Conservation (phyloP, 176 grass and related monocot species). For the Poa pratensis region DNA sequence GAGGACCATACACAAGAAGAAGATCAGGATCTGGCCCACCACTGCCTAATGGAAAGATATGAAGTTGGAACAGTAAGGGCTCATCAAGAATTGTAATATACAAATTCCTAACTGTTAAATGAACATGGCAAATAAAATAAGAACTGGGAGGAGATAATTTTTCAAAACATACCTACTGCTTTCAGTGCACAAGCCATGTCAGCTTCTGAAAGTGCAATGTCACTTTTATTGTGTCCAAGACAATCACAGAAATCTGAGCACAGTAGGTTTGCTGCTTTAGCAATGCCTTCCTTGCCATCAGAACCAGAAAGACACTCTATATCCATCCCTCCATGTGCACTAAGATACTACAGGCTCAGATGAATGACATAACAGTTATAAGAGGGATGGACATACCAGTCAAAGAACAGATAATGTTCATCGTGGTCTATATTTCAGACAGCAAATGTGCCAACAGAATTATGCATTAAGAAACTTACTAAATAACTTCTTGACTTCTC, state of each 20-base stretch:
- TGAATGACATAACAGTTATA: constrained; percentile 27
- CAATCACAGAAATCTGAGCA: constrained; percentile 43
- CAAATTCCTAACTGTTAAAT: constrained; percentile 9
- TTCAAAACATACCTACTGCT: constrained; percentile 57
- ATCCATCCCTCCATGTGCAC: constrained; percentile 44
- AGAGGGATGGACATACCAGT: constrained; percentile 7
- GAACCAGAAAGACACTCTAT: constrained; percentile 69
- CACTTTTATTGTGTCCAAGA: constrained; percentile 12
- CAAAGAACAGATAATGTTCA: neutral
- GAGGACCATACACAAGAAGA: constrained; percentile 74
- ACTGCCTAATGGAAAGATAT: constrained; percentile 50
- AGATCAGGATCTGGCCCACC: constrained; percentile 72
- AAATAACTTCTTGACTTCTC: constrained; percentile 23
- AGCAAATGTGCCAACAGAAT: constrained; percentile 34
- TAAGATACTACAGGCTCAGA: constrained; percentile 53
- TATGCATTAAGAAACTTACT: constrained; percentile 49
- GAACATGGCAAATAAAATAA: neutral
- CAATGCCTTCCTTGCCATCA: constrained; percentile 80
- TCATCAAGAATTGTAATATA: constrained; percentile 17
- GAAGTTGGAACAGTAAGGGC: constrained; percentile 18
- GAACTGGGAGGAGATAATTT: neutral
- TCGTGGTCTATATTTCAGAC: neutral
- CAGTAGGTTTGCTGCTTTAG: constrained; percentile 80
- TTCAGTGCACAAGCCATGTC: constrained; percentile 61
- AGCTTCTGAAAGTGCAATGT: constrained; percentile 51